A percentile compares a stretch with the other conserved stretches of the same genome.
These are phyloP conservation scores for Obba rivulosa DNA, from an alignment of 768 basidiomycete species.

Conservation along the genomic window DNA sequence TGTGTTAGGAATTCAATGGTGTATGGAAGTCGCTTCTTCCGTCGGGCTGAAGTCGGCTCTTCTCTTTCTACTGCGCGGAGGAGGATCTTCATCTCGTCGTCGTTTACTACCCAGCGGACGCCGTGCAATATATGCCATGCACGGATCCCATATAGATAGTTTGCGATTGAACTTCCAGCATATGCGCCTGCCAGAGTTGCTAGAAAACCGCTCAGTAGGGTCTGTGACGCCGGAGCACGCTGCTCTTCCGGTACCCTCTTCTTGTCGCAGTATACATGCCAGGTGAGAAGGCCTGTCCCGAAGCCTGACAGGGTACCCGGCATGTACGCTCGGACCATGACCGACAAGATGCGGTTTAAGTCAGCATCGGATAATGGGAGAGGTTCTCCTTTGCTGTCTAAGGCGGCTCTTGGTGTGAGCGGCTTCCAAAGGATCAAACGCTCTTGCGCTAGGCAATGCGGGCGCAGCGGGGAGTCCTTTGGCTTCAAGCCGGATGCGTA, in stretches of 20 bases:
- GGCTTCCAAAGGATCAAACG: slow-evolving; percentile 9
- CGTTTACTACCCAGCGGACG: slow-evolving; percentile 23
- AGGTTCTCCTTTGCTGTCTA: not conserved
- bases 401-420: not conserved
- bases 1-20: slow-evolving; percentile 17
- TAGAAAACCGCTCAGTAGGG: slow-evolving; percentile 19
- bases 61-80: slow-evolving; percentile 24
- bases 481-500: not conserved
- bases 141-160: slow-evolving; percentile 33
- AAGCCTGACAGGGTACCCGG: slow-evolving; percentile 29
- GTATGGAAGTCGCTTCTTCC: not conserved
- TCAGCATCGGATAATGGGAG: slow-evolving; percentile 12
- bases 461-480: not conserved
- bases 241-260: slow-evolving; percentile 25
- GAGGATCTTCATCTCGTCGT: slow-evolving; percentile 20
- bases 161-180: slow-evolving; percentile 26
- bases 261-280: slow-evolving; percentile 35
- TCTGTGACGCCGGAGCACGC: slow-evolving; percentile 21
- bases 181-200: slow-evolving; percentile 23
- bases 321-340: slow-evolving; percentile 25
- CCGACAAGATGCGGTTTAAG: slow-evolving; percentile 17
- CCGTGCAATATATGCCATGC: slow-evolving; percentile 46
- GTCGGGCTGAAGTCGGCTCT: slow-evolving; percentile 27
- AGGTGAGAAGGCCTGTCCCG: slow-evolving; percentile 31
- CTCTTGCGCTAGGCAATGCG: not conserved